These are phyloP conservation scores for Drechslerella dactyloides DNA, from an alignment of 2,329 filamentous ascomycete species.

Conservation along the genomic window DNA sequence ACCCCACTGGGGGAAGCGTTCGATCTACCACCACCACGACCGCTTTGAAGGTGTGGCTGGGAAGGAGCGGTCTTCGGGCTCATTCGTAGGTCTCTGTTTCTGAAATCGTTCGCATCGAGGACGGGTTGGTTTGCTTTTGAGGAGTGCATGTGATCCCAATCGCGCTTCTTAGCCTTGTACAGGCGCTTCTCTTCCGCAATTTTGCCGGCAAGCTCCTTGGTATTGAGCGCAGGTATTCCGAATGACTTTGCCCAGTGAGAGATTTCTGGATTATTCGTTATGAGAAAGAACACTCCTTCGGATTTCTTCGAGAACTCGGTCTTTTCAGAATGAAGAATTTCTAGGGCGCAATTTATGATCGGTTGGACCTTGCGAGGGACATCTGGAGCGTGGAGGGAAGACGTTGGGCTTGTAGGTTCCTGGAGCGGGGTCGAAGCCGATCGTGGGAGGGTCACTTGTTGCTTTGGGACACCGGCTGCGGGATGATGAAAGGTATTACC, in stretches of 20 bases:
- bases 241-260: constrained; percentile 54
- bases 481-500: constrained; percentile 33
- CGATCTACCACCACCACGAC: constrained; percentile 24
- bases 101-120: constrained; percentile 43
- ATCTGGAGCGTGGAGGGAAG: constrained; percentile 24
- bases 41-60: constrained; percentile 23
- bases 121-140: constrained; percentile 31
- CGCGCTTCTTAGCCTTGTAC: constrained; percentile 52
- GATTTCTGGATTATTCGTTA: constrained; percentile 54
- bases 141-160: constrained; percentile 51
- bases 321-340: constrained; percentile 47
- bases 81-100: constrained; percentile 34
- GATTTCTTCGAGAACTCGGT: constrained; percentile 27
- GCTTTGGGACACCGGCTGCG: constrained; percentile 20
- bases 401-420: constrained; percentile 27
- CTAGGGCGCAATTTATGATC: constrained; percentile 54
- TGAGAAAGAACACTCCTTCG: constrained; percentile 52
- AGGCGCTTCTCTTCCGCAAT: constrained; percentile 53
- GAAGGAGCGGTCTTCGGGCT: constrained; percentile 31
- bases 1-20: constrained; percentile 15
- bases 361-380: constrained; percentile 53
- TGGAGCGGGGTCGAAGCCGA: constrained; percentile 26
- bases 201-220: constrained; percentile 49
- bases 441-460: constrained; percentile 28
- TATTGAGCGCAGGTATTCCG: constrained; percentile 51